Base-by-base conservation (phyloP, 2,329 filamentous ascomycete genomes). In the Colletotrichum filicis region DNA sequence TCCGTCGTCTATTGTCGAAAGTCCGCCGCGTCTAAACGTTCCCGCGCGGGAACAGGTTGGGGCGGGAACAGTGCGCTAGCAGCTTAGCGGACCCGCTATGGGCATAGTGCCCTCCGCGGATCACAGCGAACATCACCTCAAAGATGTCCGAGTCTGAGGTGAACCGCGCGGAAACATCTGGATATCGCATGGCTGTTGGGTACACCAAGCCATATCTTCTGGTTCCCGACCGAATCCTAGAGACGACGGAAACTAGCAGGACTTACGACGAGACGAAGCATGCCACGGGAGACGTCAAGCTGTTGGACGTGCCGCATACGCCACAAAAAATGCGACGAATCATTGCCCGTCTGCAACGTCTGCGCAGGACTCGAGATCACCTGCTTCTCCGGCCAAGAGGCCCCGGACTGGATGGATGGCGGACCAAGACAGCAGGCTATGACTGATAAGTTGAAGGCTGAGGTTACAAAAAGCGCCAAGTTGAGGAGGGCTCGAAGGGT, bases 221-320 rank as follows among this genome's bases (percentile, higher is more conserved):
- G 37, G 37, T 42, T 42, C 37, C 37, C 37, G 37, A 42, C 37
- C 37, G 16, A 42, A 19, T 8, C 37, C 37, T 19, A 42, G 37
- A 42, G 37, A 42, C 6, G 37, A 42, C 16, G 37, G 37, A 19
- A 42, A 42, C 37, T 42, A 42, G 37, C 37, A 42, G 37, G 3
- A 42, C 16, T 19, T 19, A 42, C 37, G 6, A 19, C 37, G 7
- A 14, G 14, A 42, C 37, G 4, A 42, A 42, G 14, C 19, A 19
- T 42, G 37, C 64, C 55, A 42, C 55, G 64, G 16, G 56, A 35
- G 71, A 83, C 82, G 61, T 83, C 82, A 4, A 88, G 88, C 72
- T 91, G 89, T 77, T 91, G 88, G 88, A 91, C 89, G 4, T 92
- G 90, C 77, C 86, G 89, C 28, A 82, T 91, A 8, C 86, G 90